phyloP scores from a whole-genome alignment of 306 rosid genomes.

The Castanospermum australe region DNA sequence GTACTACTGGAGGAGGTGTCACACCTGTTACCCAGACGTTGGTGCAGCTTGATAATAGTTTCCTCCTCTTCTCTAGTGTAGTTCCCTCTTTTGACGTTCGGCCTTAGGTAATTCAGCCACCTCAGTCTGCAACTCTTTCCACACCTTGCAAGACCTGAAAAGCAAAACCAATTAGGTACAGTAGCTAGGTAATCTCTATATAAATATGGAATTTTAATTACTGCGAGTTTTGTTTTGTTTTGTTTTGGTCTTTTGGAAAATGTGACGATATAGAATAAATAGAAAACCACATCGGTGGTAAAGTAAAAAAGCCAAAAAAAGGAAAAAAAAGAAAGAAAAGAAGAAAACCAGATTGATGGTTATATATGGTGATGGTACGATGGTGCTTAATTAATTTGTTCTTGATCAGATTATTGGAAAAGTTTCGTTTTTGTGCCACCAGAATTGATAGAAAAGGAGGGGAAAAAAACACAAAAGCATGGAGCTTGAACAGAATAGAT shows the following conservation, averaged over 20 bases:
- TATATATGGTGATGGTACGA: constrained; percentile 46
- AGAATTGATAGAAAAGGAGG: too few species aligned
- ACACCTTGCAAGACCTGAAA: constrained; percentile 58
- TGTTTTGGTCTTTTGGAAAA: too few species aligned
- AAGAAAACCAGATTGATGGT: constrained; percentile 10
- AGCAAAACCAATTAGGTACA: not conserved
- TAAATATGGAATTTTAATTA: too few species aligned
- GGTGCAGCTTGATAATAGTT: constrained; percentile 46
- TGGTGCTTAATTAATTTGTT: constrained; percentile 44
- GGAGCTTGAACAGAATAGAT: too few species aligned
- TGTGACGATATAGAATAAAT: too few species aligned
- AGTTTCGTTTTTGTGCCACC: too few species aligned
- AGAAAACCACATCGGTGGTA: too few species aligned
- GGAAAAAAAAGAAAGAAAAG: not conserved
- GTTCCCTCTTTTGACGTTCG: constrained; percentile 64
- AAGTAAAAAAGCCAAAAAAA: too few species aligned
- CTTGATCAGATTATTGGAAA: too few species aligned
- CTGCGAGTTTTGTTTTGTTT: too few species aligned
- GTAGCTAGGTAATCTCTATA: too few species aligned
- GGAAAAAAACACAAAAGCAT: constrained; percentile 1
- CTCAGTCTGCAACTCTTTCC: constrained; percentile 82
- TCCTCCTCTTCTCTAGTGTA: constrained; percentile 58
- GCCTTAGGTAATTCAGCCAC: constrained; percentile 66
- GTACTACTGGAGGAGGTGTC: not conserved
- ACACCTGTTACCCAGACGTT: constrained; percentile 54